phyloP scores from a whole-genome alignment of 108 stramenopile species.

The Pseudonitzschia delicatissima region DNA sequence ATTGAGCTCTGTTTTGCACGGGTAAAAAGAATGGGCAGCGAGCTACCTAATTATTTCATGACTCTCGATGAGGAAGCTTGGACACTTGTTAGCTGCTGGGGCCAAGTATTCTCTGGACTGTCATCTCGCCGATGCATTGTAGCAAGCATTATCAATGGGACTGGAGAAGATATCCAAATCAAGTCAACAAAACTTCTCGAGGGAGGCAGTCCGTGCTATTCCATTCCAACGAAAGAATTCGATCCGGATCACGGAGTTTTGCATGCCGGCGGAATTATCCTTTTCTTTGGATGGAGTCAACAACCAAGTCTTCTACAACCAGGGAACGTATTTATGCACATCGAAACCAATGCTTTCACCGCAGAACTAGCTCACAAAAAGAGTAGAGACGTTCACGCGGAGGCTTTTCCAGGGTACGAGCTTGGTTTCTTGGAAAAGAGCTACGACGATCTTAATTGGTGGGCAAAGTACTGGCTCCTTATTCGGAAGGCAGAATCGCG shows the following conservation, averaged over 20 bases:
- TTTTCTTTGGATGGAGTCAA: slow-evolving; percentile 78
- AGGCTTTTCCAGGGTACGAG: slow-evolving; percentile 55
- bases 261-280: slow-evolving; percentile 66
- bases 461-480: slow-evolving; percentile 86
- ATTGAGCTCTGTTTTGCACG: slow-evolving; percentile 66
- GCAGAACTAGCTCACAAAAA: slow-evolving; percentile 56
- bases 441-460: slow-evolving; percentile 74
- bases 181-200: slow-evolving; percentile 66
- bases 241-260: slow-evolving; percentile 60
- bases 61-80: slow-evolving; percentile 76
- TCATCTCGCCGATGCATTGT: slow-evolving; percentile 69
- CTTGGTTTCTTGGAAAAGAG: slow-evolving; percentile 78
- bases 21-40: slow-evolving; percentile 56
- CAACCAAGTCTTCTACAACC: slow-evolving; percentile 62
- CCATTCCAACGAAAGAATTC: slow-evolving; percentile 64
- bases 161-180: slow-evolving; percentile 62
- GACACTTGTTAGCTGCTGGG: slow-evolving; percentile 62
- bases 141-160: slow-evolving; percentile 78
- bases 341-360: slow-evolving; percentile 76
- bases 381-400: slow-evolving; percentile 40
- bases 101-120: slow-evolving; percentile 69
- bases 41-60: slow-evolving; percentile 45
- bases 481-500: slow-evolving; percentile 25
- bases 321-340: slow-evolving; percentile 66
- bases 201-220: slow-evolving; percentile 72